These are phyloP conservation scores for Oryza australiensis DNA, from an alignment of 176 grass and related monocot species.

Conservation along the genomic window DNA sequence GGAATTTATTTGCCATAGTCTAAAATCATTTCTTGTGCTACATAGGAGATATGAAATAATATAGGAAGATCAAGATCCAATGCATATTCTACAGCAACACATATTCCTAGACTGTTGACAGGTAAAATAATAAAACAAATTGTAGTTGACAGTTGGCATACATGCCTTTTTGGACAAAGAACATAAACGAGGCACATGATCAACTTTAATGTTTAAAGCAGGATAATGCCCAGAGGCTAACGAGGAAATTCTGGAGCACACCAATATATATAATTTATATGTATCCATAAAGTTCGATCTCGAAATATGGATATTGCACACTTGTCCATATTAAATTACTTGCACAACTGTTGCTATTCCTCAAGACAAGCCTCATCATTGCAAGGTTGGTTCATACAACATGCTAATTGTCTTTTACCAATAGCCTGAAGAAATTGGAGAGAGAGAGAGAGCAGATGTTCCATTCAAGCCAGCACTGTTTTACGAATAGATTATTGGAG, in stretches of 20 bases:
- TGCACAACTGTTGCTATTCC: conserved; percentile 27
- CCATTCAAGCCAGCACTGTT: neutral
- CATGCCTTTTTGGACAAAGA: neutral
- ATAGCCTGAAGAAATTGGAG: conserved; percentile 21
- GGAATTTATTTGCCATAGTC: neutral
- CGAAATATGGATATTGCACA: neutral
- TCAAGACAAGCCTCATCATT: conserved; percentile 34
- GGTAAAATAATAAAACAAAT: conserved; percentile 7
- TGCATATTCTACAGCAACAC: conserved; percentile 22
- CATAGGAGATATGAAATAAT: neutral
- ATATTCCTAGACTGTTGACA: conserved; percentile 22
- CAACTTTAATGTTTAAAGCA: neutral
- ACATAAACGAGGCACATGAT: neutral
- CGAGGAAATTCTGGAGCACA: neutral
- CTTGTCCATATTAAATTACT: conserved; percentile 41
- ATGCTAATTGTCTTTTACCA: conserved; percentile 30
- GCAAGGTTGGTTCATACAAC: conserved; percentile 30
- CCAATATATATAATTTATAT: neutral
- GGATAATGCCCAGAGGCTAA: neutral
- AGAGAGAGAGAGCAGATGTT: conserved; percentile 33
- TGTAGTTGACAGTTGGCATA: neutral
- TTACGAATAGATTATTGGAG: neutral
- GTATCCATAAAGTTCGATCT: neutral
- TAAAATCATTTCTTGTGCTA: conserved; percentile 1
- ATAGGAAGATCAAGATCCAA: neutral